Base-by-base conservation (phyloP, 2,329 filamentous ascomycete species). In the Gliomastix tumulicola region DNA sequence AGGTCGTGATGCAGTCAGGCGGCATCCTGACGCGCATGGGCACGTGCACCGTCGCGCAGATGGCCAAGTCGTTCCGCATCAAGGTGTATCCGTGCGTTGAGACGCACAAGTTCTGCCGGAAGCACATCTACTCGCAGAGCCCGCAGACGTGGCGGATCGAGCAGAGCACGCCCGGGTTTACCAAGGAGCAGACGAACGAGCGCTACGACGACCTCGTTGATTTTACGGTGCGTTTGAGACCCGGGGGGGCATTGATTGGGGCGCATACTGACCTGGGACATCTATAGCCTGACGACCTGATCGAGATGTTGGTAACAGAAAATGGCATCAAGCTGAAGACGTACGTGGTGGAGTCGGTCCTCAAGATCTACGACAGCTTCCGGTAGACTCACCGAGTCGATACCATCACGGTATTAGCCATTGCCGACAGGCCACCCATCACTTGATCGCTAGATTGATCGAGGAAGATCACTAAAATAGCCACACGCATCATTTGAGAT, bases 51-150 rank as follows among this genome's bases (percentile, higher is more conserved):
- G 82, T 97, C 48, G 89, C 87, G 3, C 68, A 88, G 47, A 66
- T 96, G 36, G 88, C 89, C 6, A 81, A 82, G 50, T 57, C 62
- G 20, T 68, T 68, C 31, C 77, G 81, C 27, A 81, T 86, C 44
- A 84, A 84, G 0, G 87, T 97, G 49, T 95, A 94, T 53, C 88
- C 95, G 15, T 88, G 92, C 6, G 84, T 84, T 2, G 92, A 98
- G 66, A 94, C 86, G 50, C 92, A 98, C 69, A 98, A 98, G 65
- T 96, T 98, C 55, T 88, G 94, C 32, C 76, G 88, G n/a, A n/a
- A n/a, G n/a, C n/a, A n/a, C 50, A 73, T 92, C 38, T 92, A 89
- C 50, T 15, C 30, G 87, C 90, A 2, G n/a, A n/a, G n/a, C n/a
- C n/a, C n/a, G n/a, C n/a, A n/a, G n/a, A n/a, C n/a, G n/a, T n/a